phyloP scores from a whole-genome alignment of 345 rosid species.

The Limnanthes douglasii region DNA sequence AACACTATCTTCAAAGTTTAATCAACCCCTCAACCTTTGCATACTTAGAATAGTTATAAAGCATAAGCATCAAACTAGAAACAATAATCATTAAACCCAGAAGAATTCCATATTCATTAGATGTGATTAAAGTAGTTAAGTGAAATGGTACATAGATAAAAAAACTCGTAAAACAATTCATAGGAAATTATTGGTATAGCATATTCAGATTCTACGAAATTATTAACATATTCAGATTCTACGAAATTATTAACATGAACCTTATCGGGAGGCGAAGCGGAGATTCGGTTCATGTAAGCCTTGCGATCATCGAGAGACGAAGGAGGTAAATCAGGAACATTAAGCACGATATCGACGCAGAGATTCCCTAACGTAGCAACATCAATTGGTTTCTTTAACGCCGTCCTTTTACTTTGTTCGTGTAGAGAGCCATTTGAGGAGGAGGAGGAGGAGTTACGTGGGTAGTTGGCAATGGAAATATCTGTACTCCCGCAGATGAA shows the following conservation, averaged over 20 bases:
- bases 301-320: slow-evolving; percentile 30
- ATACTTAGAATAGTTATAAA: too few relatives aligned
- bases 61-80: too few relatives aligned
- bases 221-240: too few relatives aligned
- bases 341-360: slow-evolving; percentile 87
- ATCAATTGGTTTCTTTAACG: slow-evolving; percentile 34
- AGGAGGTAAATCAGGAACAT: slow-evolving; percentile 72
- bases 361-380: slow-evolving; percentile 86
- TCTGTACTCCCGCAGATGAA: slow-evolving; percentile 14
- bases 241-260: too few relatives aligned
- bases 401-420: slow-evolving; percentile 8
- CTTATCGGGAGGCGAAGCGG: slow-evolving; percentile 85
- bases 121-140: not conserved
- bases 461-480: slow-evolving; percentile 14
- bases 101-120: too few relatives aligned
- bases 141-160: not conserved
- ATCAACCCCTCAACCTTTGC: too few relatives aligned
- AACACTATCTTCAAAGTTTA: too few relatives aligned
- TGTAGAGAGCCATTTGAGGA: slow-evolving; percentile 6
- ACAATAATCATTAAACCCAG: too few relatives aligned
- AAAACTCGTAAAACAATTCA: too few relatives aligned
- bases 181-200: too few relatives aligned
- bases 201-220: too few relatives aligned
- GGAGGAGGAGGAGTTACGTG: slow-evolving; percentile 13
- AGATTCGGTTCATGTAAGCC: slow-evolving; percentile 53